Base-by-base conservation (phyloP, 495 filamentous ascomycete species). In the Neurospora hispaniola region DNA sequence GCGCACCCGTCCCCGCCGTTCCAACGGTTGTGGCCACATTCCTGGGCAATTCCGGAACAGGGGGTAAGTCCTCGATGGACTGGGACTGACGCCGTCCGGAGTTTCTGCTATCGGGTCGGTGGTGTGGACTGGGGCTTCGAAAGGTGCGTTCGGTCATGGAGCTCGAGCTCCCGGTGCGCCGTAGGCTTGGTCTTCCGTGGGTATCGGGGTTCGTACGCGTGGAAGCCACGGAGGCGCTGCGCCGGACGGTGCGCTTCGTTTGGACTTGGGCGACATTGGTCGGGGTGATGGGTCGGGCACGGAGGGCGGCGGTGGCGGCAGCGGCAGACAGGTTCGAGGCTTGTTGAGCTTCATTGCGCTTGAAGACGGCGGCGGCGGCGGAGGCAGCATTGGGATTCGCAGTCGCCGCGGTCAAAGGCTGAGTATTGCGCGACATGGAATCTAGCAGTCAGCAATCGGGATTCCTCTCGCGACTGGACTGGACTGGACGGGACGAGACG, bases 121-220 rank as follows among this genome's bases (percentile, higher is more conserved):
- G 93, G 84, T 74, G 93, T 85, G 73, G 93, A 88, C 71, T 89
- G 80, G 75, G 91, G 85, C 73, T 82, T 73, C 94, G 88, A 81
- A 97, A 97, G 1, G 93, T 93, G 46, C 94, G 87, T 74, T 93
- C 91, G 48, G 87, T 90, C 94, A 97, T 97, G 40, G 93, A 97
- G 16, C 89, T 88, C 62, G 85, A 88, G 80, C 94, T 97, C 39
- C 82, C 87, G 39, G 85, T 84, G 66, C 94, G 85, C 71, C 88
- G 86, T 43, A 95, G 83, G 11, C 80, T 82, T 70, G 79, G 76
- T 71, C 80, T 81, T 79, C 80, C 80, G 59, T 82, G 81, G 69
- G 75, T 75, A 39, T 84, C 80, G 71, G 82, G 75, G 12, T 81
- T 74, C 73, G 87, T 90, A 66, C 85, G 84, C 46, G 87, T 83